Evolutionary conservation across 2,329 filamentous ascomycete genomes (phyloP).

Genomic region (Elsinoe necatrix): DNA sequence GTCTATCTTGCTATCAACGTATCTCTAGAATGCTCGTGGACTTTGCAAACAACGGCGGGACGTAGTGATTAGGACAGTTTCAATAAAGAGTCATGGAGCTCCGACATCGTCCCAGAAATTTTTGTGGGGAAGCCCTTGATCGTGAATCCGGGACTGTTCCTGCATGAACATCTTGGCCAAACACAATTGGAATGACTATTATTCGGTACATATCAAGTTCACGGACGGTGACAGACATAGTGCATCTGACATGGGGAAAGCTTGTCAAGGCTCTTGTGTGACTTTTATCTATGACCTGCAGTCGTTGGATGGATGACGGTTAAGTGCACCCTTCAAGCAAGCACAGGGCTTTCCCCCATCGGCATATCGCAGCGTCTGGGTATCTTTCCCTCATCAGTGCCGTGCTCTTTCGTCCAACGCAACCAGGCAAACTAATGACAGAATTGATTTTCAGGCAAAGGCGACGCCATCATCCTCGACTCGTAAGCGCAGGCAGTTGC

Average conservation of each 20-base stretch:
- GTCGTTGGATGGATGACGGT: constrained; percentile 56
- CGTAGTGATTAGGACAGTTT: background rate
- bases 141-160: constrained; percentile 6
- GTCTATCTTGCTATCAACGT: no score
- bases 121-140: constrained; percentile 15
- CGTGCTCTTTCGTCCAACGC: constrained; percentile 45
- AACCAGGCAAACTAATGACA: constrained; percentile 20
- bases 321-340: constrained; percentile 76
- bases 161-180: background rate
- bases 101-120: constrained; percentile 15
- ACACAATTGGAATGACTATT: background rate
- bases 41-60: no score
- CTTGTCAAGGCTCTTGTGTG: constrained; percentile 16
- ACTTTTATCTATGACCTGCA: constrained; percentile 12
- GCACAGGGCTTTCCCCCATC: constrained; percentile 97
- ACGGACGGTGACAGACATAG: background rate
- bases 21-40: background rate
- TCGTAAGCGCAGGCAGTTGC: constrained; percentile 12
- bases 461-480: background rate
- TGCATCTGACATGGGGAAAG: constrained; percentile 14
- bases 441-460: constrained; percentile 8
- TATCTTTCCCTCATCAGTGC: constrained; percentile 99
- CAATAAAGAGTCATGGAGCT: constrained; percentile 12
- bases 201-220: background rate
- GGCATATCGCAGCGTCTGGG: constrained; percentile 47